Evolutionary conservation across 805 yeast genomes (phyloP), one percentile per base, ranked within the genome.

Genomic region (Wilhelminamyces savonicus): DNA sequence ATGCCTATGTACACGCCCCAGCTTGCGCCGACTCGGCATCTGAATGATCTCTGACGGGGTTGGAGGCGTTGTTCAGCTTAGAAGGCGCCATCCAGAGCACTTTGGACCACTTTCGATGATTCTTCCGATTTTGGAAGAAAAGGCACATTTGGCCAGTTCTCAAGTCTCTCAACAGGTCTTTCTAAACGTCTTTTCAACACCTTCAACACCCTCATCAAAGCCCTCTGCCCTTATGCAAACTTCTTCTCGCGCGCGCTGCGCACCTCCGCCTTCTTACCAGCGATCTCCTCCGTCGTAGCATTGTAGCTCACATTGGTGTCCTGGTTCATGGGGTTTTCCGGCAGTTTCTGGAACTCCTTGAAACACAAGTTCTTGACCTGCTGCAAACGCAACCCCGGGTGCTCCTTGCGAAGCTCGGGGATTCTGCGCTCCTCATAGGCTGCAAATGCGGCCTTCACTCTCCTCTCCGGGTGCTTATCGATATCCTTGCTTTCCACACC

Each of bases 391-490:
- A 84, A 64, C 10, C 95, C 95, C 4, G 88, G 87, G 44, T 78
- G 65, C 54, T 84, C 94, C 51, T 76, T 68, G 56, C 78, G 76
- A 32, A 80, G 34, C 47, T 80, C 85, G 4, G 92, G 90, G 24
- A 81, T 50, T 45, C 90, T 69, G 32, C 66, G 61, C 38, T 78
- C 90, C 45, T 83, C 85, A 47, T 59, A 84, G 1, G 83, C 85
- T 9, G 74, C 67, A 33, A 66, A 65, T 0, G 94, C 94, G 16
- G 90, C 85, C 62, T 83, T 84, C 57, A 79, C 82, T 50, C 95
- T 73, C 58, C 94, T 74, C 62, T 84, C 95, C 7, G 95, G 94
- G 44, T 84, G 95, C 54, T 86, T 76, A 36, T 84, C 95, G 30
- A 84, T 65, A 30, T 76, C 84, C 47, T 77, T 77, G 37, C 59